phyloP scores from a whole-genome alignment of 352 stramenopile genomes.

The Vaucheria bursata region DNA sequence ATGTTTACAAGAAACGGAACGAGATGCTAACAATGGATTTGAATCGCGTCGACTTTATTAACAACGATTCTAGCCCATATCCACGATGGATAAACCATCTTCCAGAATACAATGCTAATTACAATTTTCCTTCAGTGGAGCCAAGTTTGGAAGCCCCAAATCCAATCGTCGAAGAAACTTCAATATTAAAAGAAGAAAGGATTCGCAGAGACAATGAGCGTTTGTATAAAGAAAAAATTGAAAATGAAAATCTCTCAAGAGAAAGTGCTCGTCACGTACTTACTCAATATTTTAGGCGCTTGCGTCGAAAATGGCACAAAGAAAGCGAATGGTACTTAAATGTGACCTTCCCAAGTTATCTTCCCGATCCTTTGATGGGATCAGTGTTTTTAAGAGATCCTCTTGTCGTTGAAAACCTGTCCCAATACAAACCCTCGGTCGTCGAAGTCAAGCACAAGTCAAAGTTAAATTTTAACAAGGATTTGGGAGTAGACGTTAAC shows the following conservation, averaged over 20 bases:
- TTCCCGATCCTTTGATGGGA: slow-evolving; percentile 32
- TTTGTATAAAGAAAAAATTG: slow-evolving; percentile 6
- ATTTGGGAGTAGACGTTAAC: slow-evolving; percentile 39
- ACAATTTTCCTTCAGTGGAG: too few species aligned
- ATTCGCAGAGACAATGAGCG: slow-evolving; percentile 38
- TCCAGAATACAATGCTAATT: too few species aligned
- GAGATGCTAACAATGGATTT: too few species aligned
- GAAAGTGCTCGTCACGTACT: slow-evolving; percentile 41
- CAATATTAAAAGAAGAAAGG: slow-evolving; percentile 20
- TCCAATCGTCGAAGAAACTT: slow-evolving; percentile 1
- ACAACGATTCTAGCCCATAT: too few species aligned
- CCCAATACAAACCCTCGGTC: slow-evolving; percentile 29
- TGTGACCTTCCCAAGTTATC: slow-evolving; percentile 41
- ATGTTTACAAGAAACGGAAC: too few species aligned
- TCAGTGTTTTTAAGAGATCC: slow-evolving; percentile 38
- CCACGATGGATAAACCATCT: too few species aligned
- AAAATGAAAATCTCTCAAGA: slow-evolving; percentile 39
- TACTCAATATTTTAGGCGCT: slow-evolving; percentile 38
- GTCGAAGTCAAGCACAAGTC: slow-evolving; percentile 32
- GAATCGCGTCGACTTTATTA: too few species aligned
- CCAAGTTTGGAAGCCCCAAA: too few species aligned
- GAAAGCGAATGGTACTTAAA: slow-evolving; percentile 34
- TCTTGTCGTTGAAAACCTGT: slow-evolving; percentile 28
- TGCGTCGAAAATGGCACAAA: slow-evolving; percentile 42
- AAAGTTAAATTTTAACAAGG: slow-evolving; percentile 39